Evolutionary conservation across 352 stramenopile species (phyloP).

Genomic region (Pythium phragmiticola): DNA sequence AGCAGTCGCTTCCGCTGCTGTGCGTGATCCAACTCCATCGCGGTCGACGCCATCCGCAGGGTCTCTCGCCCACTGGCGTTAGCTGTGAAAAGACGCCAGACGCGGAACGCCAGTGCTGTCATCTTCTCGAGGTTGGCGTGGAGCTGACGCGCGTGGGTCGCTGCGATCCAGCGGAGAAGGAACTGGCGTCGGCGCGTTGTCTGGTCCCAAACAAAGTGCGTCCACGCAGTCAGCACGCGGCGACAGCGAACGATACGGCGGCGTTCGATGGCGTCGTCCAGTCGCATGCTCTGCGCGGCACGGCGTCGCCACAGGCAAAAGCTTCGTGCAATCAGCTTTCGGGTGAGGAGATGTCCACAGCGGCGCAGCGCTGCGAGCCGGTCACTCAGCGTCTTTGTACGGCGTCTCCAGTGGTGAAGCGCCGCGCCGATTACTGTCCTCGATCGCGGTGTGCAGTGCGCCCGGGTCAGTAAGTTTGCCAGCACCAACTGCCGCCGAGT

Average conservation of each 20-base stretch:
- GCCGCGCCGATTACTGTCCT: background rate
- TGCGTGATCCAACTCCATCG: background rate
- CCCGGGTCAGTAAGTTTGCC: background rate
- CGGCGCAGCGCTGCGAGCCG: background rate
- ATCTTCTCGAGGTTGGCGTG: background rate
- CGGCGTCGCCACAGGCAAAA: constrained; percentile 14
- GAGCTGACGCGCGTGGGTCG: background rate
- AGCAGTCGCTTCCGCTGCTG: constrained; percentile 5
- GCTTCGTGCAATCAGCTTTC: background rate
- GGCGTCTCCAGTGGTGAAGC: constrained; percentile 5
- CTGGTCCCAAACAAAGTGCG: background rate
- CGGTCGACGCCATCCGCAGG: background rate
- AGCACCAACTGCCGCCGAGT: constrained; percentile 1
- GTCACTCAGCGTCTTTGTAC: background rate
- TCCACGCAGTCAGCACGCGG: constrained; percentile 11
- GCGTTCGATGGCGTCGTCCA: background rate
- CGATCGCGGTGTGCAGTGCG: background rate
- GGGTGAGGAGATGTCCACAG: background rate
- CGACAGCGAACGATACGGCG: background rate
- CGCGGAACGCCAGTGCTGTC: constrained; percentile 13
- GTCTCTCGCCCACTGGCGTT: background rate
- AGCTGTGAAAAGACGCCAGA: constrained; percentile 11
- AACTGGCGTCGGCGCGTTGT: constrained; percentile 7
- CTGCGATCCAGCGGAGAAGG: constrained; percentile 19
- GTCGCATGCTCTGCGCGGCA: background rate